These are phyloP conservation scores for Dovyalis caffra DNA, from an alignment of 345 rosid species.

Conservation along the genomic window DNA sequence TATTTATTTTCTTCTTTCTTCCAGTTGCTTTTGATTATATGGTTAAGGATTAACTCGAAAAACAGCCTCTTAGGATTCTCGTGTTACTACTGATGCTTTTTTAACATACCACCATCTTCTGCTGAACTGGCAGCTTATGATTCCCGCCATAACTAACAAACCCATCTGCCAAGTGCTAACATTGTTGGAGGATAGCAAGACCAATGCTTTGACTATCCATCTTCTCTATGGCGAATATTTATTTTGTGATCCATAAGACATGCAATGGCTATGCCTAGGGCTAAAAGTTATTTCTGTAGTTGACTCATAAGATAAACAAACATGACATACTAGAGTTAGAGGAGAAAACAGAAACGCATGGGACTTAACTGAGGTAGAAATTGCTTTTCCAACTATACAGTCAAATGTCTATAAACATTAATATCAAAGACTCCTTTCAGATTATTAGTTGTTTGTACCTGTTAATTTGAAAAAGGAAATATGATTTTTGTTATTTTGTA, in stretches of 20 bases:
- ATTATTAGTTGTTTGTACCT: not conserved
- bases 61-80: not conserved
- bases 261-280: not conserved
- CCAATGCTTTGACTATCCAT: not conserved
- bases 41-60: not conserved
- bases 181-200: not conserved
- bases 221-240: no score
- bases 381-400: not conserved
- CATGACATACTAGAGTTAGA: not conserved
- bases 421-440: not conserved
- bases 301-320: not conserved
- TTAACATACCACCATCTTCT: not conserved
- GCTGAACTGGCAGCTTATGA: not conserved
- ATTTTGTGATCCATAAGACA: not conserved
- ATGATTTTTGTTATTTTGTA: conserved; percentile 12
- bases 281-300: not conserved
- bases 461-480: not conserved
- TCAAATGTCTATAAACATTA: not conserved
- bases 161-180: not conserved
- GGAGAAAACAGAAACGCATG: not conserved
- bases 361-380: not conserved
- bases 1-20: not conserved
- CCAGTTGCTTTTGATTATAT: not conserved
- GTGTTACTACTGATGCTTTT: not conserved
- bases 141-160: not conserved